Conservation (phyloP, 1,284 basidiomycete species). For the Cryptococcus sp. region DNA sequence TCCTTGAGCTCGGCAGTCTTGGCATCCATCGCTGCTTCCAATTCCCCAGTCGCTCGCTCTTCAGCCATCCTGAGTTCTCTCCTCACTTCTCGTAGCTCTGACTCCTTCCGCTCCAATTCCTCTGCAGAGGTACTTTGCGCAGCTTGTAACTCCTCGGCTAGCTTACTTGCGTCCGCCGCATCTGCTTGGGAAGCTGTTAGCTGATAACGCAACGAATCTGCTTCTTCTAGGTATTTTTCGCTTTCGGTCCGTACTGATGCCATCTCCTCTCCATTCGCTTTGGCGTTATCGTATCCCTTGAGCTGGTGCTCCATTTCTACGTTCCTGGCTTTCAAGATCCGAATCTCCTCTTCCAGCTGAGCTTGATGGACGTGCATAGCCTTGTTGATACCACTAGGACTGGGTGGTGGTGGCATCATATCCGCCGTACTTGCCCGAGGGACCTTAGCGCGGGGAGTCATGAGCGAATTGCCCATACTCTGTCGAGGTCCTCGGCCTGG, state of each 20-base stretch:
- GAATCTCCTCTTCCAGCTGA: slow-evolving; percentile 43
- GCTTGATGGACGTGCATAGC: slow-evolving; percentile 33
- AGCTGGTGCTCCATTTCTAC: slow-evolving; percentile 29
- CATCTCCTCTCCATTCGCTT: slow-evolving; percentile 10
- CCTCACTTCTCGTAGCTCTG: slow-evolving; percentile 33
- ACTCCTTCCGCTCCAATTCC: slow-evolving; percentile 29
- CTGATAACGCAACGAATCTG: slow-evolving; percentile 28
- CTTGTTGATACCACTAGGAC: slow-evolving; percentile 34
- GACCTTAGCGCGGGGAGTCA: slow-evolving; percentile 39
- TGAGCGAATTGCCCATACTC: slow-evolving; percentile 36
- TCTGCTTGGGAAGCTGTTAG: slow-evolving; percentile 37
- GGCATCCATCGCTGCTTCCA: slow-evolving; percentile 47
- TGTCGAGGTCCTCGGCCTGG: slow-evolving; percentile 7
- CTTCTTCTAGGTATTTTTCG: slow-evolving; percentile 23
- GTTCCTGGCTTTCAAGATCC: slow-evolving; percentile 34
- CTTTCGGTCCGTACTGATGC: slow-evolving; percentile 36
- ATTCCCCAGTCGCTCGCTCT: slow-evolving; percentile 38
- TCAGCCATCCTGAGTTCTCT: slow-evolving; percentile 39
- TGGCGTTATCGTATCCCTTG: slow-evolving; percentile 3
- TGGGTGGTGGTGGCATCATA: slow-evolving; percentile 49
- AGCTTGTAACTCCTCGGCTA: slow-evolving; percentile 34
- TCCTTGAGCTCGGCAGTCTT: slow-evolving; percentile 43
- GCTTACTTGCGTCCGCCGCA: slow-evolving; percentile 30
- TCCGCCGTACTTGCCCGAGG: slow-evolving; percentile 27
- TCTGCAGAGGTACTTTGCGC: slow-evolving; percentile 24